Base-by-base conservation (phyloP, 2,329 filamentous ascomycete species). In the Ophiostoma montium region DNA sequence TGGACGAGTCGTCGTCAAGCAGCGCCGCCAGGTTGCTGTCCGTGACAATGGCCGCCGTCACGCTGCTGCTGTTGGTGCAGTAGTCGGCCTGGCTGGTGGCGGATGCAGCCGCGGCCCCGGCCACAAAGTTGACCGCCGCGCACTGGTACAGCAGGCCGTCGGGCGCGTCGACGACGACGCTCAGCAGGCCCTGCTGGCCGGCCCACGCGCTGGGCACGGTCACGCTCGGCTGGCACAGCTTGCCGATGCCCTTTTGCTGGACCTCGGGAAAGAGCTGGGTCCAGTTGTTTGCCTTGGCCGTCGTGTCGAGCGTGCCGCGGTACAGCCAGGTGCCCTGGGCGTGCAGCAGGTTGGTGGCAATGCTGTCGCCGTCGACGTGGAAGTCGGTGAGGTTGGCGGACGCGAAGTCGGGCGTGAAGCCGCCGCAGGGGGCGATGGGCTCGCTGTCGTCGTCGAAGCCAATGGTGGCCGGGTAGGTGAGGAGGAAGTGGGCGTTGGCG, bases 251-350 rank as follows among this genome's bases (percentile, higher is more conserved):
- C 49, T 61, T 72, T 62, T 81, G 76, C 56, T 66, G 59, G 32
- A 77, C 63, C 48, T 76, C 70, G 30, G 71, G 71, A 57, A 69
- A 73, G 46, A 78, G 58, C 58, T 76, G 64, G 23, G 71, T 70
- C 76, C 76, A 80, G 58, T 70, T 71, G 49, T n/a, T 62, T 41
- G 59, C 62, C 39, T 59, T 57, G 39, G 67, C 70, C 11, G 65
- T 65, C 44, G 64, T 56, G 56, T 76, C 75, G 18, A 70, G 64
- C 12, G 75, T 80, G 54, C 69, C 72, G 53, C 77, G 75, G 65
- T 76, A 74, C 15, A 80, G 66, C 71, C 70, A 80, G 49, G 66
- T 74, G 55, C 66, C 64, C 58, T 75, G 66, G 3, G 72, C 65
- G 57, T 81, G 77, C 3, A 66, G 68, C 8, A 70, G 65, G 8